phyloP scores from a whole-genome alignment of 1,284 basidiomycete genomes.

The Irpex sp. region DNA sequence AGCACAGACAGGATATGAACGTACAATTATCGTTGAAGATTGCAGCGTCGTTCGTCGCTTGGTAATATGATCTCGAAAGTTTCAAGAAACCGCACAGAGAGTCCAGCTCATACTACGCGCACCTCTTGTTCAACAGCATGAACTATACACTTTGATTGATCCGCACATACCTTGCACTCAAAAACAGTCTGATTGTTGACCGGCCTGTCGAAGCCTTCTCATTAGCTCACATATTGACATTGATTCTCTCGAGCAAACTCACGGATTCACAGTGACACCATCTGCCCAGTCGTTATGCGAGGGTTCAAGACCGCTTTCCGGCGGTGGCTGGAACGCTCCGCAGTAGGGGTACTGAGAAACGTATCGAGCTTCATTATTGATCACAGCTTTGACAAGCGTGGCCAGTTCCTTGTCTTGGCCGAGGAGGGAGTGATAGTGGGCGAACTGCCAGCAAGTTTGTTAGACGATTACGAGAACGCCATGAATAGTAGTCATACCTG shows the following conservation, averaged over 20 bases:
- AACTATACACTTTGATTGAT: neutral
- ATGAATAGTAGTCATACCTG: conserved; percentile 39
- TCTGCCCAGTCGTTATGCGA: conserved; percentile 64
- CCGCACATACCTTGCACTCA: conserved; percentile 63
- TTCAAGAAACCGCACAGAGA: conserved; percentile 76
- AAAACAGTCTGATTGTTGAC: conserved; percentile 68
- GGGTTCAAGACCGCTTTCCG: conserved; percentile 60
- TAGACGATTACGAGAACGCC: neutral
- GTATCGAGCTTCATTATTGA: conserved; percentile 75
- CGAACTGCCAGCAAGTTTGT: conserved; percentile 42
- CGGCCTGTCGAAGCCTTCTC: conserved; percentile 37
- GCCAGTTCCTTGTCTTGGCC: conserved; percentile 54
- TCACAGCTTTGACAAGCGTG: conserved; percentile 65
- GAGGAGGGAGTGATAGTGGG: conserved; percentile 61
- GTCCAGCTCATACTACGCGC: conserved; percentile 65
- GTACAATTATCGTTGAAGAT: conserved; percentile 70
- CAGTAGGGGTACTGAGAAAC: conserved; percentile 73
- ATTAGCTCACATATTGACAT: neutral
- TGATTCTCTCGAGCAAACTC: conserved; percentile 22
- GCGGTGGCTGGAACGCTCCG: conserved; percentile 73
- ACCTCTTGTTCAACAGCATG: neutral
- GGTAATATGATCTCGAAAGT: conserved; percentile 68
- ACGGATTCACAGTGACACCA: conserved; percentile 70
- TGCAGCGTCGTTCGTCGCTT: conserved; percentile 63
- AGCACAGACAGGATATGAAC: conserved; percentile 16